These are phyloP conservation scores for Rhododendron henanense DNA, from an alignment of 148 eudicot genomes.

Conservation along the genomic window DNA sequence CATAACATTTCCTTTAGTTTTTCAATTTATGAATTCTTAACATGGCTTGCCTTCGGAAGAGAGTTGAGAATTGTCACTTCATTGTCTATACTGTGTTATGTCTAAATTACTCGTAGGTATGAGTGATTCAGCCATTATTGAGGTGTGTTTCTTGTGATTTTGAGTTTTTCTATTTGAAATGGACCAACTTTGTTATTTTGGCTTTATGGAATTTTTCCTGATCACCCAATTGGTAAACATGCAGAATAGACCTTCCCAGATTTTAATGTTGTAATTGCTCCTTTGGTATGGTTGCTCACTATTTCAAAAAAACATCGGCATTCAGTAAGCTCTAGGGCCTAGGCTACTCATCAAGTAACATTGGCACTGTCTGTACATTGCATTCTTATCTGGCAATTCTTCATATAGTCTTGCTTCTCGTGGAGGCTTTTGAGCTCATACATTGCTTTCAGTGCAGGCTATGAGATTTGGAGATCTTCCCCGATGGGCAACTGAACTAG, in stretches of 20 bases:
- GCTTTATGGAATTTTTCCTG: background rate
- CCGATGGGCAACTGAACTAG: conserved; percentile 65
- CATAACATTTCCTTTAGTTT: background rate
- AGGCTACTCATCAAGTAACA: background rate
- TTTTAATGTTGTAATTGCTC: background rate
- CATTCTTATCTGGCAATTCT: background rate
- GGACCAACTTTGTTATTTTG: background rate
- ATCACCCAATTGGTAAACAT: background rate
- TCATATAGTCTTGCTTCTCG: background rate
- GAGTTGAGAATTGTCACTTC: background rate
- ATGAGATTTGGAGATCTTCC: conserved; percentile 91
- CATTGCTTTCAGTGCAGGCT: conserved; percentile 42
- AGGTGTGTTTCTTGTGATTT: background rate
- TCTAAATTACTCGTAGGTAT: background rate
- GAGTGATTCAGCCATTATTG: background rate
- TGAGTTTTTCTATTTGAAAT: background rate
- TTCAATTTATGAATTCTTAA: background rate
- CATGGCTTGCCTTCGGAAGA: background rate
- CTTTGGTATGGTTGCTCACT: background rate
- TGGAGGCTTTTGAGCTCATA: background rate
- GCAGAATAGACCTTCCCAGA: background rate
- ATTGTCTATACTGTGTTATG: background rate
- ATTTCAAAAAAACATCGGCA: background rate
- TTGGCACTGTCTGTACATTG: background rate
- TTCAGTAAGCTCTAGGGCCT: background rate